Evolutionary conservation across 1,139 yeast genomes (phyloP).

Genomic region (Pichia sp.): DNA sequence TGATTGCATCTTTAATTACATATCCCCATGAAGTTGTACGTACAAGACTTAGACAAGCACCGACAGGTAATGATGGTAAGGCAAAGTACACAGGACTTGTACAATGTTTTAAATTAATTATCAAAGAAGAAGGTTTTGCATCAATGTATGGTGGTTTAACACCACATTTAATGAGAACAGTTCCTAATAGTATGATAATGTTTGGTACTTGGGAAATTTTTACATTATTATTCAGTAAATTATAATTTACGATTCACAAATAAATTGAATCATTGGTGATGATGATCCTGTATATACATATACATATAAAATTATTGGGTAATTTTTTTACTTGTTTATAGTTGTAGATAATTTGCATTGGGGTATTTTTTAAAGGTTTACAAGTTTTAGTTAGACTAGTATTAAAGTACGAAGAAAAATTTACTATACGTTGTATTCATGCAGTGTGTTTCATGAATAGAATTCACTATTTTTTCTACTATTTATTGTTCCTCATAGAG

Average conservation of each 20-base stretch:
- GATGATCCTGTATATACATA: not conserved
- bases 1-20: constrained; percentile 84
- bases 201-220: constrained; percentile 98
- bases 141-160: constrained; percentile 98
- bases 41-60: constrained; percentile 94
- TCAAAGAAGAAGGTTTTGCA: constrained; percentile 85
- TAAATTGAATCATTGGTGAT: too few species aligned
- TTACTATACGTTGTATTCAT: too few species aligned
- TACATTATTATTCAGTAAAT: constrained; percentile 55
- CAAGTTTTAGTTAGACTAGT: too few species aligned
- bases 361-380: too few species aligned
- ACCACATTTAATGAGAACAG: constrained; percentile 93
- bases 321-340: too few species aligned
- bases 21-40: constrained; percentile 98
- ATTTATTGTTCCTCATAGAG: too few species aligned
- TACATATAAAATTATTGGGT: too few species aligned
- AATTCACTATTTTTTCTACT: too few species aligned
- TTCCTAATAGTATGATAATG: constrained; percentile 96
- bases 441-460: too few species aligned
- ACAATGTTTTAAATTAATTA: constrained; percentile 75
- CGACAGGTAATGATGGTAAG: constrained; percentile 61
- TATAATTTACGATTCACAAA: constrained; percentile 7
- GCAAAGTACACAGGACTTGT: constrained; percentile 85
- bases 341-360: too few species aligned
- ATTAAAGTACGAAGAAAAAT: too few species aligned